Evolutionary conservation across 495 filamentous ascomycete species (phyloP).

Genomic region (Cudoniella acicularis): DNA sequence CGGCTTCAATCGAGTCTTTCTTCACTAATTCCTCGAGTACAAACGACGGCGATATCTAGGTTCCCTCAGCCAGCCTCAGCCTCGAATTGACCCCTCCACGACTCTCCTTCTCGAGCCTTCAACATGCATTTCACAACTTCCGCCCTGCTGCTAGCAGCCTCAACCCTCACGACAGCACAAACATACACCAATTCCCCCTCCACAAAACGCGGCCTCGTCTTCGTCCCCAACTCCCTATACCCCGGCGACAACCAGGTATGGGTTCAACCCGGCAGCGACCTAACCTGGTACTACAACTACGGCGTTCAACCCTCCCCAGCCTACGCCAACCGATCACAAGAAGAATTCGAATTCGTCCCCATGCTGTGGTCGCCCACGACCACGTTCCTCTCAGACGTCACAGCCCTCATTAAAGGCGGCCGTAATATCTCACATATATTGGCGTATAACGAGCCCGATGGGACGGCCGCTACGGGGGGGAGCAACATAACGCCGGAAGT

Average conservation of each 20-base stretch:
- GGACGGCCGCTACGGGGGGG: slow-evolving; percentile 47
- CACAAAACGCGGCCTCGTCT: slow-evolving; percentile 67
- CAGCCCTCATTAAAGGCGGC: slow-evolving; percentile 44
- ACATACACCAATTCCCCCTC: slow-evolving; percentile 38
- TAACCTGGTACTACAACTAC: slow-evolving; percentile 89
- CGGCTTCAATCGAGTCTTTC: background rate
- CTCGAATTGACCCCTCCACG: background rate
- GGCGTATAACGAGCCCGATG: slow-evolving; percentile 75
- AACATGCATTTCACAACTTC: slow-evolving; percentile 16
- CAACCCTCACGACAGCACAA: slow-evolving; percentile 23
- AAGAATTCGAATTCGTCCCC: slow-evolving; percentile 67
- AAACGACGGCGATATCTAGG: background rate
- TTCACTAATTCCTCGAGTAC: background rate
- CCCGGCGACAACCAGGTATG: slow-evolving; percentile 59
- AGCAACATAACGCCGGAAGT: slow-evolving; percentile 47
- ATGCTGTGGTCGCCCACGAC: slow-evolving; percentile 63
- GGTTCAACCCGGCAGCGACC: slow-evolving; percentile 43
- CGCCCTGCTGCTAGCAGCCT: slow-evolving; percentile 18
- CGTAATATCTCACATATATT: slow-evolving; percentile 62
- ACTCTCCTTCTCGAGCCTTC: background rate
- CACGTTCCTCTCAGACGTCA: slow-evolving; percentile 52
- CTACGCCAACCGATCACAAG: slow-evolving; percentile 36
- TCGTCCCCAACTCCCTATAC: slow-evolving; percentile 46
- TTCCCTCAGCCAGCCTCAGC: background rate
- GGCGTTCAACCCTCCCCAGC: slow-evolving; percentile 43